Percentiles rank a stretch among this genome's conserved stretches.
phyloP scores from a whole-genome alignment of 495 filamentous ascomycete species.

The Parmelia sp. region DNA sequence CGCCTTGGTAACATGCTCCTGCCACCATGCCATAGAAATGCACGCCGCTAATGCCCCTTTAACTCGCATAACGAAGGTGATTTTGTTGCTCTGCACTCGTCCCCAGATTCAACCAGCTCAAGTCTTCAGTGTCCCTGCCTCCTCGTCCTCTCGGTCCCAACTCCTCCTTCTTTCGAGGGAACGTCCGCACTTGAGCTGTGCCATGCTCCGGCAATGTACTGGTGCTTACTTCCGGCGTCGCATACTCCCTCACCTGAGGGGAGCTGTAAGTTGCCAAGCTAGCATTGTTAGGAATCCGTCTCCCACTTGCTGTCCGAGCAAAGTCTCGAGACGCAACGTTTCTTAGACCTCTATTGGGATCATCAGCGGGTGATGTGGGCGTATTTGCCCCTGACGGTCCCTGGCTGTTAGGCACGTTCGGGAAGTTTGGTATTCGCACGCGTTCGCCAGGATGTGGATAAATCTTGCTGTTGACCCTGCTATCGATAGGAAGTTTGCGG shows the following conservation, averaged over 20 bases:
- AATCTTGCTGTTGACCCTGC: slow-evolving; percentile 23
- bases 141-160: slow-evolving; percentile 21
- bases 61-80: slow-evolving; percentile 13
- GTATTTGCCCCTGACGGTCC: slow-evolving; percentile 17
- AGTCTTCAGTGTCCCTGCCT: slow-evolving; percentile 41
- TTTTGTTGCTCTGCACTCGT: slow-evolving; percentile 20
- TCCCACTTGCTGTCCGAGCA: slow-evolving; percentile 14
- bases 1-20: neutral
- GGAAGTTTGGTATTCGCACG: slow-evolving; percentile 28
- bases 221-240: slow-evolving; percentile 10
- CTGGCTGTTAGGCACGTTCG: slow-evolving; percentile 23
- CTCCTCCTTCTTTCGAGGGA: slow-evolving; percentile 19
- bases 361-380: slow-evolving; percentile 10
- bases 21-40: neutral
- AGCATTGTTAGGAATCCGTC: neutral
- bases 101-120: slow-evolving; percentile 70
- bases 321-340: slow-evolving; percentile 25
- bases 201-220: slow-evolving; percentile 14
- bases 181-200: slow-evolving; percentile 13
- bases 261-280: neutral
- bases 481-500: neutral
- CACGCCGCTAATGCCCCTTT: slow-evolving; percentile 3
- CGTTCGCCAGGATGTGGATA: slow-evolving; percentile 28
- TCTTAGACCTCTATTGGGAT: slow-evolving; percentile 18
- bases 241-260: neutral